Conservation (phyloP, 495 filamentous ascomycete species). For the Astrothelium macrocarpum region DNA sequence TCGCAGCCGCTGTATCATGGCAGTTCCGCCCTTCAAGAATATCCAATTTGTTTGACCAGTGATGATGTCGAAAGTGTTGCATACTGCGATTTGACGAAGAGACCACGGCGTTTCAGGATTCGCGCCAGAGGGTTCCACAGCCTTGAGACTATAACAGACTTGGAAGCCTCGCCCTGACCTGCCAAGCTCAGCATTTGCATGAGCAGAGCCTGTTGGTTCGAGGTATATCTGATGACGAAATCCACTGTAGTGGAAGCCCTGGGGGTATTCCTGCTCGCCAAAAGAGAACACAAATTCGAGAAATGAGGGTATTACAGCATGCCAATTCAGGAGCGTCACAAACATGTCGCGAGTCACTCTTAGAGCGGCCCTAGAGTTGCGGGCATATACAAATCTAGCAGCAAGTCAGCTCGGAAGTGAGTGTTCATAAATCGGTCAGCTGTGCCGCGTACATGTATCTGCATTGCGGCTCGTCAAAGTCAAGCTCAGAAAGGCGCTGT, state of each 20-base stretch:
- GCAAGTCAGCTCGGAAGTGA: too few species aligned
- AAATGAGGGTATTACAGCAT: conserved; percentile 40
- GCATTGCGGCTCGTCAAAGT: too few species aligned
- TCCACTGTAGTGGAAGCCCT: conserved; percentile 27
- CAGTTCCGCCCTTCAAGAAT: conserved; percentile 18
- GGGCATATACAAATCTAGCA: too few species aligned
- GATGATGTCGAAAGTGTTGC: conserved; percentile 39
- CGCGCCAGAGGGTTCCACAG: conserved; percentile 24
- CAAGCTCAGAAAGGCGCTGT: too few species aligned
- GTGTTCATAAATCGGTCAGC: too few species aligned
- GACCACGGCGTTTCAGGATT: conserved; percentile 33
- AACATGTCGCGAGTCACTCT: conserved; percentile 26
- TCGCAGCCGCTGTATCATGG: conserved; percentile 29
- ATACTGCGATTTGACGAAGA: conserved; percentile 32
- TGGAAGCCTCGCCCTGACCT: conserved; percentile 30
- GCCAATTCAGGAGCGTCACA: conserved; percentile 27
- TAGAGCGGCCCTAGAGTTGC: conserved; percentile 9
- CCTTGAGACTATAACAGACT: conserved; percentile 39
- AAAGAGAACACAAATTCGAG: conserved; percentile 38
- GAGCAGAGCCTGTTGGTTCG: conserved; percentile 30
- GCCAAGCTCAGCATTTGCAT: too few species aligned
- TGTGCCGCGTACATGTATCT: too few species aligned
- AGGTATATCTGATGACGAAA: conserved; percentile 25
- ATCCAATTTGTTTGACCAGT: conserved; percentile 24
- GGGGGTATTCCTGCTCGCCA: conserved; percentile 29